A percentile compares a stretch with the other conserved stretches of the same genome.
Conservation (phyloP, 768 basidiomycete species). For the Russula virescens region DNA sequence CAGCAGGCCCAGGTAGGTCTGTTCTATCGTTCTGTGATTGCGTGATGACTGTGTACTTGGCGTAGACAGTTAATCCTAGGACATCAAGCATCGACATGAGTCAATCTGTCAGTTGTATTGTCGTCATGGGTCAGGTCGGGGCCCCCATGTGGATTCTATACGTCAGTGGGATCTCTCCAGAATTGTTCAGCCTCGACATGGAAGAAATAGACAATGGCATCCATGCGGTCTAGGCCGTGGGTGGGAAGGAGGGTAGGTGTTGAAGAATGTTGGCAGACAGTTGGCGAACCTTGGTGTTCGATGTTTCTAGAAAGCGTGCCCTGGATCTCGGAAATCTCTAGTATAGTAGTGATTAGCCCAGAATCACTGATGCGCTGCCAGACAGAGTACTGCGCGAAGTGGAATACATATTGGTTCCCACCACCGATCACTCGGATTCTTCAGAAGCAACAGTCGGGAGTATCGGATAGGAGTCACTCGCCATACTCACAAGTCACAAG, state of each 20-base stretch:
- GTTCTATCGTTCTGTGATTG: conserved; percentile 10
- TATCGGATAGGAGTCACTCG: conserved; percentile 10
- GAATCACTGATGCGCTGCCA: background rate
- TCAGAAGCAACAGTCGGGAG: background rate
- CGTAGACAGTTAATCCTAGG: conserved; percentile 11
- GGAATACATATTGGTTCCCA: conserved; percentile 8
- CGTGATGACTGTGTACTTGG: background rate
- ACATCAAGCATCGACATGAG: conserved; percentile 9
- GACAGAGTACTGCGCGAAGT: background rate
- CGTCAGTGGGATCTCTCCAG: background rate
- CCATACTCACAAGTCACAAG: no score
- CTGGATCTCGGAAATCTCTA: background rate
- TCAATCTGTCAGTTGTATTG: conserved; percentile 1
- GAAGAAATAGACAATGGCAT: background rate
- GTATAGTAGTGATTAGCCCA: background rate
- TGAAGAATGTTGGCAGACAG: conserved; percentile 1
- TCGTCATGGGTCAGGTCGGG: background rate
- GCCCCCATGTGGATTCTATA: background rate
- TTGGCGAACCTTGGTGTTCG: background rate
- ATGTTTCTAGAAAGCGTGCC: background rate
- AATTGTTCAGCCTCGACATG: no score
- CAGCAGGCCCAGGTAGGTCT: conserved; percentile 3
- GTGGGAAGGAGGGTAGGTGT: background rate
- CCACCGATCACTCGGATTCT: conserved; percentile 20
- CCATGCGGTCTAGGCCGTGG: background rate